phyloP scores from a whole-genome alignment of 2,329 filamentous ascomycete species.

The Ophiostoma sp. region DNA sequence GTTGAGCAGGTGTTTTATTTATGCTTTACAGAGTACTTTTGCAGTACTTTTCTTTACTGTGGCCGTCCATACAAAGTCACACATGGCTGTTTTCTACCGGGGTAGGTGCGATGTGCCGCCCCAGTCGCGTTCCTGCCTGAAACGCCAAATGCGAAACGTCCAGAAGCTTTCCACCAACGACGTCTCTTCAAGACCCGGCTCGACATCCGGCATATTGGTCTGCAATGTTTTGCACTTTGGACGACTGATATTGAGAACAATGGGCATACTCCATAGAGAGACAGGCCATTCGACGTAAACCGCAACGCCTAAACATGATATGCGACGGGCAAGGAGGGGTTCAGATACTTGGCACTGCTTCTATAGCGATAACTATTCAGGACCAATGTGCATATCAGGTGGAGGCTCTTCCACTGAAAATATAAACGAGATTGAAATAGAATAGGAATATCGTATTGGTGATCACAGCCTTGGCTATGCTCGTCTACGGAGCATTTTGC shows the following conservation, averaged over 20 bases:
- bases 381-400: background rate
- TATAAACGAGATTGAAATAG: constrained; percentile 6
- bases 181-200: background rate
- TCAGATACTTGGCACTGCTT: background rate
- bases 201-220: background rate
- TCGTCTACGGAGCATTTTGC: background rate
- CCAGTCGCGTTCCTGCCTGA: constrained; percentile 14
- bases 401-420: constrained; percentile 8
- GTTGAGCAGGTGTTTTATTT: background rate
- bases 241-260: background rate
- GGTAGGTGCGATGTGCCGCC: constrained; percentile 6
- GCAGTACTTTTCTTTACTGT: background rate
- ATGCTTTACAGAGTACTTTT: background rate
- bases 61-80: background rate
- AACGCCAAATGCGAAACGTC: constrained; percentile 21
- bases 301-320: background rate
- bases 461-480: background rate
- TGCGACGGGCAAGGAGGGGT: background rate
- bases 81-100: constrained; percentile 12
- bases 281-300: background rate
- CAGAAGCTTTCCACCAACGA: constrained; percentile 18
- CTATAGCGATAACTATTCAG: background rate
- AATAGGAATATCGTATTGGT: background rate
- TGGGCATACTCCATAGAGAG: background rate
- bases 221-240: background rate